These are phyloP conservation scores for Lipomyces mesembrius DNA, from an alignment of 805 yeast genomes.

Conservation along the genomic window DNA sequence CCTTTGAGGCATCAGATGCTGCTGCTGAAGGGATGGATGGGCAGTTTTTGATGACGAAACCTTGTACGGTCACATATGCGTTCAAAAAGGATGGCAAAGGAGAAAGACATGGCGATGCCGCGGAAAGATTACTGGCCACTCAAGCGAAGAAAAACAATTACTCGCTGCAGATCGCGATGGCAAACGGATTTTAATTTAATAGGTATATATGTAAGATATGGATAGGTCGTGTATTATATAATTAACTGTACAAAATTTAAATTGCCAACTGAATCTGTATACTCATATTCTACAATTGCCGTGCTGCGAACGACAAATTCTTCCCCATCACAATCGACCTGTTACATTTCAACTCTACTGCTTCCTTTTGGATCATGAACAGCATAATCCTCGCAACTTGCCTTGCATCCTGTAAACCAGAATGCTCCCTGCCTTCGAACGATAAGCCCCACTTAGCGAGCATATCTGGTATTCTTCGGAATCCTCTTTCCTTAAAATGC, in stretches of 20 bases:
- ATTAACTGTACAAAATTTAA: not conserved
- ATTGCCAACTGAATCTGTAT: not conserved
- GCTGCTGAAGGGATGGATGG: slow-evolving; percentile 75
- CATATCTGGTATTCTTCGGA: slow-evolving; percentile 27
- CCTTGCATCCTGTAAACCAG: slow-evolving; percentile 27
- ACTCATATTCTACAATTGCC: slow-evolving; percentile 5
- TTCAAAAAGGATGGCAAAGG: slow-evolving; percentile 62
- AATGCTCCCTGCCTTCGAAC: slow-evolving; percentile 25
- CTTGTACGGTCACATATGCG: slow-evolving; percentile 69
- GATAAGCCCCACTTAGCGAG: slow-evolving; percentile 18
- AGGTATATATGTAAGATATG: not conserved
- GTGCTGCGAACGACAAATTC: slow-evolving; percentile 17
- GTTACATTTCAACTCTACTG: slow-evolving; percentile 13
- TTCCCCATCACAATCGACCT: slow-evolving; percentile 20
- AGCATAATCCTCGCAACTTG: slow-evolving; percentile 17
- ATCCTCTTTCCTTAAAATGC: slow-evolving; percentile 6
- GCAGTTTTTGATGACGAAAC: slow-evolving; percentile 68
- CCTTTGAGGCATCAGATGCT: slow-evolving; percentile 68
- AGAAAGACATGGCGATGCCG: slow-evolving; percentile 76
- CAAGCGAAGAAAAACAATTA: slow-evolving; percentile 56
- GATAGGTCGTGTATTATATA: not conserved
- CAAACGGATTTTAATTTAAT: slow-evolving; percentile 2
- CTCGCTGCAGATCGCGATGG: slow-evolving; percentile 24
- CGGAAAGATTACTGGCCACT: slow-evolving; percentile 71
- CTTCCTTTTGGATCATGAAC: slow-evolving; percentile 2